These are phyloP conservation scores for Ramularia endophylla DNA, from an alignment of 2,329 filamentous ascomycete species.

Conservation along the genomic window DNA sequence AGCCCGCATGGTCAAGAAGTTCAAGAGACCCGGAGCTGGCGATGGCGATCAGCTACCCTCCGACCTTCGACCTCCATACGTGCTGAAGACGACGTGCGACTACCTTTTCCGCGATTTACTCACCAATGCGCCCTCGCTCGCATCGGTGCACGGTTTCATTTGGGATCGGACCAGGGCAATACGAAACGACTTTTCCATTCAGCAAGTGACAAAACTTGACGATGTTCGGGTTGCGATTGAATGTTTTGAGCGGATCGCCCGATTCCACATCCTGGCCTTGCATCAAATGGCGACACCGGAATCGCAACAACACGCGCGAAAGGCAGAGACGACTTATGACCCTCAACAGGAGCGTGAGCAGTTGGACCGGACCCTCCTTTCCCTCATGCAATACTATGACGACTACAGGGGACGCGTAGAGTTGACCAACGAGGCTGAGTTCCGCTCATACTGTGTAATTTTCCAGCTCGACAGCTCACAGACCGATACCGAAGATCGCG, in stretches of 20 bases:
- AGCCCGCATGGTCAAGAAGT: constrained; percentile 57
- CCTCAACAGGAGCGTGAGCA: constrained; percentile 58
- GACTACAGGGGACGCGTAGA: constrained; percentile 45
- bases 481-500: constrained; percentile 52
- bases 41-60: constrained; percentile 58
- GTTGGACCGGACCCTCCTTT: constrained; percentile 56
- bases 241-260: constrained; percentile 57
- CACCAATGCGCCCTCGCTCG: constrained; percentile 44
- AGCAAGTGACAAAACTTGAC: constrained; percentile 51
- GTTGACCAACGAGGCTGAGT: constrained; percentile 57
- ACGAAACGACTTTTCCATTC: constrained; percentile 60
- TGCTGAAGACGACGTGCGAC: constrained; percentile 39
- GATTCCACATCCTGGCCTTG: constrained; percentile 57
- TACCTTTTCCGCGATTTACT: constrained; percentile 45
- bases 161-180: constrained; percentile 62
- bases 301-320: no score
- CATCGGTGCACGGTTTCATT: constrained; percentile 55
- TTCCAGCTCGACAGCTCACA: constrained; percentile 46
- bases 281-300: constrained; percentile 49
- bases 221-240: constrained; percentile 54
- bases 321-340: constrained; percentile 41
- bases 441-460: constrained; percentile 56
- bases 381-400: constrained; percentile 56
- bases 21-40: constrained; percentile 56
- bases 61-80: constrained; percentile 53